phyloP scores from a whole-genome alignment of 139 green algal species.

The Tetradesmus lagerheimii region DNA sequence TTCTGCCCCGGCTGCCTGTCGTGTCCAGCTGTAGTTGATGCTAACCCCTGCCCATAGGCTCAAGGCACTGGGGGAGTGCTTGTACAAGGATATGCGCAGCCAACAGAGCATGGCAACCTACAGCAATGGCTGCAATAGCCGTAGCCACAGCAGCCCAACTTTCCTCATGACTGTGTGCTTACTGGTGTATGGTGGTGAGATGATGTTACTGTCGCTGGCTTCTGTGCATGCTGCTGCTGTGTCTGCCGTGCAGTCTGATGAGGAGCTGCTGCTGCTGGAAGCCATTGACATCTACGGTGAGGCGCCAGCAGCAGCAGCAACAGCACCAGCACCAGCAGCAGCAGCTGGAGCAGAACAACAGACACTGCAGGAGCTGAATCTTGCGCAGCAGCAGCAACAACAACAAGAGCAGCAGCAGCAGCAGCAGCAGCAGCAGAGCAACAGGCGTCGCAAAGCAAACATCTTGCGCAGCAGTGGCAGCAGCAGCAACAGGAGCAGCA shows the following conservation, averaged over 20 bases:
- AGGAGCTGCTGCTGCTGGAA: constrained; percentile 97
- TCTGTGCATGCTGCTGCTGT: background rate
- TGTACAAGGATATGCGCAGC: too few species aligned
- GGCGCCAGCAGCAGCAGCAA: background rate
- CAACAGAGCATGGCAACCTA: too few species aligned
- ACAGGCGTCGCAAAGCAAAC: too few species aligned
- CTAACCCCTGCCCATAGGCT: too few species aligned
- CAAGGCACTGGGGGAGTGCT: too few species aligned
- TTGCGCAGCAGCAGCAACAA: background rate
- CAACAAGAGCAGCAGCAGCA: background rate
- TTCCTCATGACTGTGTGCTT: background rate
- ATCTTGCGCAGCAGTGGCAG: background rate
- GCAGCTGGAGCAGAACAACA: background rate
- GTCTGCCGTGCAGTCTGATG: constrained; percentile 83
- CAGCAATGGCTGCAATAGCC: background rate
- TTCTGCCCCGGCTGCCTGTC: too few species aligned
- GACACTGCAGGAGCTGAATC: background rate
- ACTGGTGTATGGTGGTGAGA: background rate
- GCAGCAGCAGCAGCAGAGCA: background rate
- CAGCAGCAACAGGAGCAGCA: background rate
- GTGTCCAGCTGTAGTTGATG: background rate
- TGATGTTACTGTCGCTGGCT: too few species aligned
- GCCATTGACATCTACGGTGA: constrained; percentile 77
- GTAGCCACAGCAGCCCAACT: background rate
- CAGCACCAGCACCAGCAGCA: background rate